A percentile compares a stretch with the other conserved stretches of the same genome.
Evolutionary conservation across 75 land plant species (phyloP).

Genomic region (Pinus tabuliformis): DNA sequence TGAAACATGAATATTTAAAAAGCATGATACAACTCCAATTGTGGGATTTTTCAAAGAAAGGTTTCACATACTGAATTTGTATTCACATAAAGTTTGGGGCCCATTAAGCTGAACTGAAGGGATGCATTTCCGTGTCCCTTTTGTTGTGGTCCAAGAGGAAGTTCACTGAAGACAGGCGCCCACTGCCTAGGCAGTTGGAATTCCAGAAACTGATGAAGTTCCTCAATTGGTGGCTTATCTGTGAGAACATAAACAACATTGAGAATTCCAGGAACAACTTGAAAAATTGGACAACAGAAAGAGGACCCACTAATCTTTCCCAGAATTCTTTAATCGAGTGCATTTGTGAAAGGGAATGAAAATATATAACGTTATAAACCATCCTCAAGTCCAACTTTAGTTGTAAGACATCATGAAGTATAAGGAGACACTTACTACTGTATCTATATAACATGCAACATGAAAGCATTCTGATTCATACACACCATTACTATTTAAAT

Average conservation of each 20-base stretch:
- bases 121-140: conserved; percentile 48
- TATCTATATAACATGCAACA: neutral
- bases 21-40: neutral
- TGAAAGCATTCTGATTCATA: neutral
- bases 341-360: neutral
- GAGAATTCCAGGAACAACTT: conserved; percentile 7
- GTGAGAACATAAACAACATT: conserved; percentile 14
- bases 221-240: conserved; percentile 92
- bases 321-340: neutral
- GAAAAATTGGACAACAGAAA: neutral
- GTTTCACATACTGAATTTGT: conserved; percentile 40
- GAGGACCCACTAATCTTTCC: neutral
- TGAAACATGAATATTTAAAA: neutral
- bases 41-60: neutral
- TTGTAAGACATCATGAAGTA: neutral
- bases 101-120: conserved; percentile 70
- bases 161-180: conserved; percentile 75
- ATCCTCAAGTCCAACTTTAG: neutral
- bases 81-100: conserved; percentile 75
- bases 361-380: no score
- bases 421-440: neutral
- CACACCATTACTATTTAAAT: neutral
- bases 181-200: conserved; percentile 90
- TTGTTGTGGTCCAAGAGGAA: conserved; percentile 60
- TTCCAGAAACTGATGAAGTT: conserved; percentile 81